phyloP scores from a whole-genome alignment of 371 early-diverging fungal genomes.

The Rhizopus arrhizus region DNA sequence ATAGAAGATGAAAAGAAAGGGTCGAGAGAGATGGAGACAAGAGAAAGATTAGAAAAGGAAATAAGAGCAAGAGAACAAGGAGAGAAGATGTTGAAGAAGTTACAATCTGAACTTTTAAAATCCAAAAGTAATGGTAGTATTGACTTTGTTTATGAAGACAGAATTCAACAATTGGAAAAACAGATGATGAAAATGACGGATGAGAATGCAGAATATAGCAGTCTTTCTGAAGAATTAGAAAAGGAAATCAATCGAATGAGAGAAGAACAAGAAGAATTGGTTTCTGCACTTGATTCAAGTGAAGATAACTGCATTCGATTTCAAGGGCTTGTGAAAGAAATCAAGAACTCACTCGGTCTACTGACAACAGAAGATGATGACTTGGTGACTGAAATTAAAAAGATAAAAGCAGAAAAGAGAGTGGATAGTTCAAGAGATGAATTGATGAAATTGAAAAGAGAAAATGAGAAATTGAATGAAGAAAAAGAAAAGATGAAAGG shows the following conservation, averaged over 20 bases:
- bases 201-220: conserved; percentile 39
- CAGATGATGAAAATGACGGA: conserved; percentile 29
- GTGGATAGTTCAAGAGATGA: background rate
- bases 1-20: background rate
- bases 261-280: conserved; percentile 23
- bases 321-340: conserved; percentile 9
- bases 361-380: conserved; percentile 4
- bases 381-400: conserved; percentile 1
- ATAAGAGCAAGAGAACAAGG: background rate
- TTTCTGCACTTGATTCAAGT: conserved; percentile 21
- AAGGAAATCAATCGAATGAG: conserved; percentile 34
- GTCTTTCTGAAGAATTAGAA: conserved; percentile 36
- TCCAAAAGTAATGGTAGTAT: background rate
- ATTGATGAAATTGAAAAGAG: background rate
- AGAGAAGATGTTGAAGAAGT: background rate
- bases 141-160: background rate
- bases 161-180: conserved; percentile 14
- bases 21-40: background rate
- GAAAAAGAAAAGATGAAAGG: background rate
- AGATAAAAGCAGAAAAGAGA: background rate
- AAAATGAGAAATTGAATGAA: background rate
- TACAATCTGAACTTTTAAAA: background rate
- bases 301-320: conserved; percentile 12
- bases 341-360: background rate
- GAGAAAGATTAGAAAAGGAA: background rate